Evolutionary conservation across 2,329 filamentous ascomycete genomes (phyloP), one percentile per base, ranked within the genome.

Genomic region (Calonectria multiphialidica): DNA sequence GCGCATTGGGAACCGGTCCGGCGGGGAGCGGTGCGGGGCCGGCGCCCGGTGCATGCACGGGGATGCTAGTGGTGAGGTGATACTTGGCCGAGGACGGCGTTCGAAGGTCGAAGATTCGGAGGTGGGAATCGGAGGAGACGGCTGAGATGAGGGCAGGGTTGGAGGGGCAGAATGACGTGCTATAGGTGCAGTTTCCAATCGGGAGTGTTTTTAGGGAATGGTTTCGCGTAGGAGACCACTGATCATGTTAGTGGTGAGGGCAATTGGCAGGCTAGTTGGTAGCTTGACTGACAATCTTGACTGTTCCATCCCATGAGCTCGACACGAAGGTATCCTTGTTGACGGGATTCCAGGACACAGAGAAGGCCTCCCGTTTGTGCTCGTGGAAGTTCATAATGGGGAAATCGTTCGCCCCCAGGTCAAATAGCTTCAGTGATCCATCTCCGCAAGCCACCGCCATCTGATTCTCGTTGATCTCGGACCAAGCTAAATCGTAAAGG

Each of bases 381-480:
- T 98, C 97, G 81, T 95, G 93, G 88, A 97, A 99, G 76, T 93
- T 95, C 85, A 95, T 94, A 68, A 99, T 90, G 10, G 97, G 97
- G 81, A 97, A 98, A 50, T 96, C 90, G 77, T 93, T 88, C 40
- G 97, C 89, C 4, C 90, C 91, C 37, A 96, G 90, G 84, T 99
- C 97, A 84, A 97, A 99, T 57, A 99, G 91, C 86, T 98, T 98
- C 80, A 99, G 90, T 67, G 94, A 96, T 68, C 97, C 97, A 85
- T 99, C 97, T 75, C 97, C 97, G 77, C 94, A 96, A 0, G 95
- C 96, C 1, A 93, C 93, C 23, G 98, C 90, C 64, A 98, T 87
- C 86, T 99, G 97, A 84, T 97, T 98, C 86, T 98, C 96, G 86
- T 99, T 96, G 77, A 95, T 91, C 86, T 99, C 97, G 21, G 95